Conservation (phyloP, 1,284 basidiomycete genomes). For the Austropuccinia psidii region DNA sequence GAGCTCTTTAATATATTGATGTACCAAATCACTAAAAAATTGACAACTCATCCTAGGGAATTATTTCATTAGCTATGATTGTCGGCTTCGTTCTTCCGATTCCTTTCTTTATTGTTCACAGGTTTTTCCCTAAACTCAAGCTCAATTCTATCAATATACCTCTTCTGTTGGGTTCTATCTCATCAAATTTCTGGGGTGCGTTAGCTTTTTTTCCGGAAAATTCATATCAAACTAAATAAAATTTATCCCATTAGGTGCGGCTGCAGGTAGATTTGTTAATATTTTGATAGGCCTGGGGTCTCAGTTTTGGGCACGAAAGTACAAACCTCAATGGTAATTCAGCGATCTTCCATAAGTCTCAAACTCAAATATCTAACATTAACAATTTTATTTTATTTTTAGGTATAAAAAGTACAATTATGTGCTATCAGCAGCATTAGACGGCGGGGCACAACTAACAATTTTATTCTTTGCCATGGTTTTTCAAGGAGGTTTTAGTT, state of each 20-base stretch:
- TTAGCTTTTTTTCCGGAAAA: not conserved
- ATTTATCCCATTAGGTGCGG: slow-evolving; percentile 2
- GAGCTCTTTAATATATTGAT: not conserved
- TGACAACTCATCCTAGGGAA: not conserved
- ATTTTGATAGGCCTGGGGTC: slow-evolving; percentile 25
- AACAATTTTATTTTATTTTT: not conserved
- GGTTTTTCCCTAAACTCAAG: not conserved
- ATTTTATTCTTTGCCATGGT: slow-evolving; percentile 15
- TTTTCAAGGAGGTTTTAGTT: slow-evolving; percentile 18
- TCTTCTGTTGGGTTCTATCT: slow-evolving; percentile 1
- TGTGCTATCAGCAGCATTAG: slow-evolving; percentile 30
- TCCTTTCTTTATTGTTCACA: slow-evolving; percentile 11
- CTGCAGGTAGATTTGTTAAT: slow-evolving; percentile 26
- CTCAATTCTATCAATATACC: slow-evolving; percentile 25
- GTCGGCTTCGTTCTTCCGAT: slow-evolving; percentile 18
- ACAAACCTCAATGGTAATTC: slow-evolving; percentile 22
- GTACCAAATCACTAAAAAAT: not conserved
- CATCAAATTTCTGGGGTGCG: slow-evolving; percentile 2
- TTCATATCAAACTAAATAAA: not conserved
- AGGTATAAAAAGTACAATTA: slow-evolving; percentile 33
- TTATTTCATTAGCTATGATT: slow-evolving; percentile 21
- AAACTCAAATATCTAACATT: not conserved
- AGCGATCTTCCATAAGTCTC: not conserved
- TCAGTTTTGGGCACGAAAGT: slow-evolving; percentile 33
- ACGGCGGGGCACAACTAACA: slow-evolving; percentile 29